A percentile compares a stretch with the other conserved stretches of the same genome.
These are phyloP conservation scores for Calvatia gigantea DNA, from an alignment of 768 basidiomycete genomes.

Conservation along the genomic window DNA sequence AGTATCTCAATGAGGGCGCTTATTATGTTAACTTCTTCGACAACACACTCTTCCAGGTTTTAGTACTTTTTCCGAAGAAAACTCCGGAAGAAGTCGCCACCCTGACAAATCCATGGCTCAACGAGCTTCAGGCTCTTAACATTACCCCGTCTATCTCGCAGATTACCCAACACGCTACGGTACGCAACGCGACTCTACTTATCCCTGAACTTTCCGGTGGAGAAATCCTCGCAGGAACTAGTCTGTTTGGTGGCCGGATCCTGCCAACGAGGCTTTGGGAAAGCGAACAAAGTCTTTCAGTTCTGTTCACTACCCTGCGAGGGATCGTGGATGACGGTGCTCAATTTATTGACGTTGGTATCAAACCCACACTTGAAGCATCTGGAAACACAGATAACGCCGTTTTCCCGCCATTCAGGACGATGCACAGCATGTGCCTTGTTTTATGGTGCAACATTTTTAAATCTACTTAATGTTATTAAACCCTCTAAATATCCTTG, in stretches of 20 bases:
- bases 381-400: conserved; percentile 14
- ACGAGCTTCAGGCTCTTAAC: not conserved
- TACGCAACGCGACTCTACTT: conserved; percentile 4
- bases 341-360: conserved; percentile 12
- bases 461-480: not conserved
- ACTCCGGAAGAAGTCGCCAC: not conserved
- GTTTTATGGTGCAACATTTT: conserved; percentile 3
- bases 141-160: not conserved
- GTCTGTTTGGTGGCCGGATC: conserved; percentile 13
- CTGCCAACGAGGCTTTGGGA: conserved; percentile 12
- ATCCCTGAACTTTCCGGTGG: conserved; percentile 14
- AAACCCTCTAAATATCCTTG: not conserved
- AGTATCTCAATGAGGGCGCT: conserved; percentile 12
- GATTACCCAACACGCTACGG: conserved; percentile 11
- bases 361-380: conserved; percentile 14
- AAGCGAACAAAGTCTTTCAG: conserved; percentile 2
- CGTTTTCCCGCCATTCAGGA: conserved; percentile 16
- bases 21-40: conserved; percentile 12
- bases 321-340: conserved; percentile 14
- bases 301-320: conserved; percentile 4
- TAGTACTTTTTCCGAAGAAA: conserved; percentile 14
- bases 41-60: conserved; percentile 13
- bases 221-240: conserved; percentile 11
- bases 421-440: conserved; percentile 12
- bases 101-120: conserved; percentile 4